Base-by-base conservation (phyloP, 140 eudicot species). In the Senecio squalidus region DNA sequence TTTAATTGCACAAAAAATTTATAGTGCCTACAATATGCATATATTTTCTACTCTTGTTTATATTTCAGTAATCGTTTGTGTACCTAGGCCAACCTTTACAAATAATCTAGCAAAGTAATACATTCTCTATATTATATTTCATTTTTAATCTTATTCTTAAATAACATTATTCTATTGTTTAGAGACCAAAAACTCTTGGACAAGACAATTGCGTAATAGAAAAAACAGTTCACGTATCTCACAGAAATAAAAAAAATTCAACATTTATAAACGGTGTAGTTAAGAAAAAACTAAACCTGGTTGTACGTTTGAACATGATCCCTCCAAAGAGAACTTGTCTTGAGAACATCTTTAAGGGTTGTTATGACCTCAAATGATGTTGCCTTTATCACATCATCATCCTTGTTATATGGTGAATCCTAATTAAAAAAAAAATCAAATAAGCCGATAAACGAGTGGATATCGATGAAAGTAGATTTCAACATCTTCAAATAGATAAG, bases 301-400 rank as follows among this genome's bases (percentile, higher is more conserved):
- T 77, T 88, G 70, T 93, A 93, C 15, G 94, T 93, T 66, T 84
- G 94, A 43, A 83, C 99, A 55, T 93, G 99, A 84, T 93, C 99
- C 73, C 96, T 75, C 99, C 99, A 93, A 27, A 93, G 96, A 4
- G 99, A 83, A 77, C 95, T 88, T 58, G 84, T 82, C 78, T 93
- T 89, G 60, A 93, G 60, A 73, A 88, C 89, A 78, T 93, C 99
- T 69, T 89, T 76, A 40, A 93, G 69, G 27, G 96, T 93, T 70
- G 96, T 68, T 70, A 93, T 84, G 55, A 88, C 95, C 81, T 93
- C 99, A 78, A 82, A 84, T 34, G 95, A 88, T 23, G 96, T 93
- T 29, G 99, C 99, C 74, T 88, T 88, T 16, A 93, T 71, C 65
- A 88, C 79, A 67, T 87, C 96, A 54, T 88, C 95, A 66, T 93